Evolutionary conservation across 441 rosid species (phyloP).

Genomic region (Croton laevigatus): DNA sequence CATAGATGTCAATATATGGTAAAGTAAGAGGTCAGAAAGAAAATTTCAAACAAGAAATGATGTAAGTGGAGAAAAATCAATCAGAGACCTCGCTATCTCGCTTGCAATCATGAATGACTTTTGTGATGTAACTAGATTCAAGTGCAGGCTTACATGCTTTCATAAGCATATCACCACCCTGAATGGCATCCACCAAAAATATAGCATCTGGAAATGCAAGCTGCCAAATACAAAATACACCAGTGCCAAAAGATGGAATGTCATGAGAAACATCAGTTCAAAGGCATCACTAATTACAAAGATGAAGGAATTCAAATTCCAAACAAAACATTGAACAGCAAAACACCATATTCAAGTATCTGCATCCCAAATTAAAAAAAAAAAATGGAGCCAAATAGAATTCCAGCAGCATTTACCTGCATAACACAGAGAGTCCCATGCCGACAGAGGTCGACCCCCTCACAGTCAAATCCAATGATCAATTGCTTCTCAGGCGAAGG

Average conservation of each 20-base stretch:
- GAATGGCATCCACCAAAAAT: constrained; percentile 75
- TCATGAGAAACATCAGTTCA: neutral
- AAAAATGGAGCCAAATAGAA: neutral
- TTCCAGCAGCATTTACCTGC: constrained; percentile 50
- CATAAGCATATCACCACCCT: constrained; percentile 72
- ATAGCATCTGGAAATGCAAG: constrained; percentile 90
- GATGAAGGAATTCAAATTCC: neutral
- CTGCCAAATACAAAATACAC: constrained; percentile 44
- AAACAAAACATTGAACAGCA: neutral
- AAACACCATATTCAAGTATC: neutral
- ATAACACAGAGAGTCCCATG: constrained; percentile 80
- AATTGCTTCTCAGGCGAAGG: constrained; percentile 60
- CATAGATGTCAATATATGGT: constrained; percentile 13
- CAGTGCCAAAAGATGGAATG: neutral
- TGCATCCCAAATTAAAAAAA: neutral
- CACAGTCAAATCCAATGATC: constrained; percentile 88
- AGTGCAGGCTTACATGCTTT: constrained; percentile 95
- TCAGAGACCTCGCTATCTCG: constrained; percentile 91
- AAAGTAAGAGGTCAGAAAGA: neutral
- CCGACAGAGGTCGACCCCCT: constrained; percentile 85
- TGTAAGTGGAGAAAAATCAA: constrained; percentile 26
- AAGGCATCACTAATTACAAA: neutral
- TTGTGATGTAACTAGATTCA: constrained; percentile 79
- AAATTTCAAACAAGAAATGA: constrained; percentile 17
- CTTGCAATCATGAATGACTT: constrained; percentile 98